Percentiles rank a stretch among this genome's conserved stretches.
phyloP scores from a whole-genome alignment of 2,329 filamentous ascomycete species.

The Aspergillus sp. region DNA sequence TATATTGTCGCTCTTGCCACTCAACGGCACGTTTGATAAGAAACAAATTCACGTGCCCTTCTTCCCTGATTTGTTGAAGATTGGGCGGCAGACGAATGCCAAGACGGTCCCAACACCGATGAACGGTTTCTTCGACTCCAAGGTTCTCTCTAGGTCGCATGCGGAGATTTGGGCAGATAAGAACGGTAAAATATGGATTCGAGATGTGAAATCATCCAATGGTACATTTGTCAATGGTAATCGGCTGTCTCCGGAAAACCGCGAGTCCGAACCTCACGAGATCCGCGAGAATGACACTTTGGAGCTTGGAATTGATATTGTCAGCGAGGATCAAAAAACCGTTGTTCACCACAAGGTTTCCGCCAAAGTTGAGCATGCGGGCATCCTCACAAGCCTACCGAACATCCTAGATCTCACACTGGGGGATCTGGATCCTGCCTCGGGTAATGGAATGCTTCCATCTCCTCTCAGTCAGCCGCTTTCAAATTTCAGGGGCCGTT shows the following conservation, averaged over 20 bases:
- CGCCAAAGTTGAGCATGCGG: slow-evolving; percentile 91
- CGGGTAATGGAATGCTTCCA: slow-evolving; percentile 66
- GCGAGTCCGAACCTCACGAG: slow-evolving; percentile 93
- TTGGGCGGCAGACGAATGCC: slow-evolving; percentile 93
- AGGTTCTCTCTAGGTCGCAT: slow-evolving; percentile 91
- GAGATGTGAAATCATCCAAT: slow-evolving; percentile 97
- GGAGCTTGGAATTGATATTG: slow-evolving; percentile 95
- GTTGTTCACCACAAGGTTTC: slow-evolving; percentile 98
- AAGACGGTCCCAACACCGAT: slow-evolving; percentile 85
- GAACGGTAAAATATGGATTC: slow-evolving; percentile 83
- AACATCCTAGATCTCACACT: slow-evolving; percentile 86
- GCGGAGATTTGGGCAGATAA: slow-evolving; percentile 91
- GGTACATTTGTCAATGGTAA: slow-evolving; percentile 96
- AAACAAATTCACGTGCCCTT: slow-evolving; percentile 94
- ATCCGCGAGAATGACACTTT: slow-evolving; percentile 84
- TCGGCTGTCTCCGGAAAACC: slow-evolving; percentile 84
- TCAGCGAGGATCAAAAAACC: slow-evolving; percentile 96
- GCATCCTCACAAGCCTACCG: slow-evolving; percentile 63
- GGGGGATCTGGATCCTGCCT: slow-evolving; percentile 75
- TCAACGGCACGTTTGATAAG: slow-evolving; percentile 94
- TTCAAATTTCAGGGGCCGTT: slow-evolving; percentile 61
- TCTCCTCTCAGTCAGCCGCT: slow-evolving; percentile 59
- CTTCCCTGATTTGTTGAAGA: slow-evolving; percentile 85
- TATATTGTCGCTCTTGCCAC: slow-evolving; percentile 75
- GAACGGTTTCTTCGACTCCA: slow-evolving; percentile 97